A percentile compares a stretch with the other conserved stretches of the same genome.
phyloP scores from a whole-genome alignment of 2,329 filamentous ascomycete genomes.

The Davidsoniella australis region DNA sequence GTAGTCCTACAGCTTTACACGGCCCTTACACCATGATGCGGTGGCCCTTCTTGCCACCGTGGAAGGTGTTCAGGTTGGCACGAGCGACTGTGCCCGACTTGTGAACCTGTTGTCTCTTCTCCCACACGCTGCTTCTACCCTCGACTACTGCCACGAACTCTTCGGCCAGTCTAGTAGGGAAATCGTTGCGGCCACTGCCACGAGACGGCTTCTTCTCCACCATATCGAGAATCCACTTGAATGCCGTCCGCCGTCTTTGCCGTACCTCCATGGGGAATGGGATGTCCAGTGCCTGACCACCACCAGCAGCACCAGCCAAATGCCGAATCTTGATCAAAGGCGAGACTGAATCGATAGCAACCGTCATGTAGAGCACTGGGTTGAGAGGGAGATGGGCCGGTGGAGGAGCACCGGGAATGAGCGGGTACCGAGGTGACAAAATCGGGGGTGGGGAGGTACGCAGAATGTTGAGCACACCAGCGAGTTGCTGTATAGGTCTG shows the following conservation, averaged over 20 bases:
- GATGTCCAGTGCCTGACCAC: conserved; percentile 68
- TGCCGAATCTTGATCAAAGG: conserved; percentile 68
- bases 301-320: conserved; percentile 64
- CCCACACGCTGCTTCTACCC: conserved; percentile 71
- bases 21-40: conserved; percentile 11
- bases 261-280: conserved; percentile 60
- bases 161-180: conserved; percentile 64
- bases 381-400: conserved; percentile 69
- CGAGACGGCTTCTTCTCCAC: conserved; percentile 60
- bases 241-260: conserved; percentile 61
- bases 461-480: conserved; percentile 64
- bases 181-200: conserved; percentile 53
- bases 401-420: conserved; percentile 62
- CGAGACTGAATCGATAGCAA: conserved; percentile 83
- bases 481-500: conserved; percentile 52
- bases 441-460: conserved; percentile 69
- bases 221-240: conserved; percentile 79
- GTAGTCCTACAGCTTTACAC: not conserved
- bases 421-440: conserved; percentile 50
- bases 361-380: conserved; percentile 73
- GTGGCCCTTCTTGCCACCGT: conserved; percentile 12
- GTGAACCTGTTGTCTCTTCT: conserved; percentile 59
- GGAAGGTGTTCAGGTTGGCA: conserved; percentile 41
- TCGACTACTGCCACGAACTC: conserved; percentile 80
- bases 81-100: conserved; percentile 63